Base-by-base conservation (phyloP, 2,329 filamentous ascomycete genomes). In the Trichoderma brevicompactum region DNA sequence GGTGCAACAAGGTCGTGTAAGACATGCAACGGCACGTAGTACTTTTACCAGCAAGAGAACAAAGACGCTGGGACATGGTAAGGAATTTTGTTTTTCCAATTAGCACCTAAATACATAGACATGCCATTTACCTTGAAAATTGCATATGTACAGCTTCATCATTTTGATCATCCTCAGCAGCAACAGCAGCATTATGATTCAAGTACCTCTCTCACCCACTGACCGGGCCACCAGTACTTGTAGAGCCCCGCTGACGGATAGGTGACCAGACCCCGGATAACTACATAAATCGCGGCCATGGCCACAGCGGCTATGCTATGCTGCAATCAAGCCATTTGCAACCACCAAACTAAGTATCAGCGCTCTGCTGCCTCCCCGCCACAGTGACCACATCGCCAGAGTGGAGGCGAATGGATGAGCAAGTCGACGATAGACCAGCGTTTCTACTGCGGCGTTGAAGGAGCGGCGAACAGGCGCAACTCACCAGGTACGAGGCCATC, bases 381-480 rank as follows among this genome's bases (percentile, higher is more conserved):
- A 64, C 43, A 56, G 62, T 56, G 62, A 64, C 62, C 62, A 64
- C 62, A 56, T 64, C 53, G 62, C 62, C 62, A 52, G 52, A 56
- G 44, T 44, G 36, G 62, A 58, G 62, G 62, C 53, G 62, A 64
- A 64, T 58, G 62, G 62, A 56, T 38, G 52, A 28, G 19, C 48
- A n/a, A 64, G 34, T 64, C 52, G 43, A 41, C 52, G 38, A 36
- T 41, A 38, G 38, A 28, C 36, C 36, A 56, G 36, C 52, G 52
- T 58, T 34, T 28, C 44, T 17, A 64, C 62, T 56, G 62, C 62
- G 62, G 43, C 52, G 62, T 49, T 64, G 44, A 56, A 62, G 59
- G 48, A 62, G 59, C 48, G 19, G 48, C 59, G 46, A 62, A n/a
- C 13, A 59, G 55, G 43, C 34, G 17, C 55, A 43, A 38, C 38